Conservation (phyloP, 345 rosid genomes). For the Alliaria petiolata region DNA sequence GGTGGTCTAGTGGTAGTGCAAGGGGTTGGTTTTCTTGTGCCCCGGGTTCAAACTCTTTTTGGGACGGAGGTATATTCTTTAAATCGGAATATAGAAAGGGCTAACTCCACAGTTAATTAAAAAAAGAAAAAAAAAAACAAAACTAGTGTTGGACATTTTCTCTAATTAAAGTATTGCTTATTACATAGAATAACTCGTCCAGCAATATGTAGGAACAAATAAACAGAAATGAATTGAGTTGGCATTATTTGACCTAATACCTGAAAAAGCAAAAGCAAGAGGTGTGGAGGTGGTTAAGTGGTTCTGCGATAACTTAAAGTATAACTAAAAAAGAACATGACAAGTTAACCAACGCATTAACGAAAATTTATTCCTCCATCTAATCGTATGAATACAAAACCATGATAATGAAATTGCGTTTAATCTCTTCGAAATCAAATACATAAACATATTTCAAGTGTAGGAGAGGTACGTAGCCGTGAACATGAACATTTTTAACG, state of each 20-base stretch:
- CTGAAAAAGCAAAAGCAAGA: slow-evolving; percentile 19
- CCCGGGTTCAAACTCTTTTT: too few relatives aligned
- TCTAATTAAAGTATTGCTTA: too few relatives aligned
- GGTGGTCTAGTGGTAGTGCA: too few relatives aligned
- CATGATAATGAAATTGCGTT: neutral
- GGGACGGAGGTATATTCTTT: too few relatives aligned
- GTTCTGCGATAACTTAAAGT: slow-evolving; percentile 4
- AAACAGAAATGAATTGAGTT: neutral
- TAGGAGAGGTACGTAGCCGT: neutral
- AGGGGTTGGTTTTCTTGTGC: too few relatives aligned
- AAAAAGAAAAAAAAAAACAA: too few relatives aligned
- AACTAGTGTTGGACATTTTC: too few relatives aligned
- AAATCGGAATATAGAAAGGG: too few relatives aligned
- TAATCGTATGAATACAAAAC: neutral
- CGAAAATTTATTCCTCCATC: slow-evolving; percentile 1
- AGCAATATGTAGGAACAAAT: neutral
- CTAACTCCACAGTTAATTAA: too few relatives aligned
- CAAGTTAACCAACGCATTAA: slow-evolving; percentile 26
- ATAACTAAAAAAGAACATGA: slow-evolving; percentile 1
- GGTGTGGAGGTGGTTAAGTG: slow-evolving; percentile 18
- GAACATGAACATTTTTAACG: neutral
- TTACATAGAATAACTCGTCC: neutral
- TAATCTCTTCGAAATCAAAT: neutral
- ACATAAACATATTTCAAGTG: neutral
- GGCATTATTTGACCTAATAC: slow-evolving; percentile 12